Evolutionary conservation across 495 filamentous ascomycete genomes (phyloP), one percentile per base, ranked within the genome.

Genomic region (Tuber calosporum): DNA sequence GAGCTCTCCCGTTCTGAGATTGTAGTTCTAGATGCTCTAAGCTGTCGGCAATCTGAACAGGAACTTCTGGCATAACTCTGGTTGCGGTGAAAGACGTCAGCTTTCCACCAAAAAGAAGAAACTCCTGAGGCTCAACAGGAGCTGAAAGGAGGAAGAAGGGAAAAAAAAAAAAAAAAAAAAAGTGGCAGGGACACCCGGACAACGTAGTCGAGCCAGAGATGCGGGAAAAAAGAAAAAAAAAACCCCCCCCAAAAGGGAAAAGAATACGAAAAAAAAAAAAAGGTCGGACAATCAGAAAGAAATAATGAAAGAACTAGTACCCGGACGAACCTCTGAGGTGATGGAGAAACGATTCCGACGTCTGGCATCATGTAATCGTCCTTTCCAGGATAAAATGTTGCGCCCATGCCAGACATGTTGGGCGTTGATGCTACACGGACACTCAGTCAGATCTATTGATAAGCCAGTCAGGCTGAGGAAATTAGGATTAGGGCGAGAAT

Each of bases 321-420:
- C n/a, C n/a, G n/a, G n/a, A n/a, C 90, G 80, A 83, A 97, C 94
- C 94, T 89, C 87, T 98, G 93, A 77, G 94, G 94, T 77, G 91
- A 86, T 73, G 94, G 94, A 76, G 91, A 91, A 70, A 93, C 86
- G 79, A 93, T 85, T 80, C 91, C 89, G 78, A 90, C 88, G 82
- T 89, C 80, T 34, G 82, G 78, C 62, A 83, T 82, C 66, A 93
- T 97, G 84, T 96, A 93, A 86, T 97, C 94, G 74, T 88, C 85
- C 53, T 90, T 91, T 81, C 94, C 93, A 77, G 95, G 94, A 83
- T 92, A 90, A 85, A 96, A 97, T 68, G 94, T 96, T 74, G 94
- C 93, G 81, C 90, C 90, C 79, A 94, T 79, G 66, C 77, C 66
- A 20, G 75, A 74, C 69, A 79, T 79, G 67, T 53, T 71, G 17